These are phyloP conservation scores for Nicotiana tomentosiformis DNA, from an alignment of 257 asterid genomes.

Conservation along the genomic window DNA sequence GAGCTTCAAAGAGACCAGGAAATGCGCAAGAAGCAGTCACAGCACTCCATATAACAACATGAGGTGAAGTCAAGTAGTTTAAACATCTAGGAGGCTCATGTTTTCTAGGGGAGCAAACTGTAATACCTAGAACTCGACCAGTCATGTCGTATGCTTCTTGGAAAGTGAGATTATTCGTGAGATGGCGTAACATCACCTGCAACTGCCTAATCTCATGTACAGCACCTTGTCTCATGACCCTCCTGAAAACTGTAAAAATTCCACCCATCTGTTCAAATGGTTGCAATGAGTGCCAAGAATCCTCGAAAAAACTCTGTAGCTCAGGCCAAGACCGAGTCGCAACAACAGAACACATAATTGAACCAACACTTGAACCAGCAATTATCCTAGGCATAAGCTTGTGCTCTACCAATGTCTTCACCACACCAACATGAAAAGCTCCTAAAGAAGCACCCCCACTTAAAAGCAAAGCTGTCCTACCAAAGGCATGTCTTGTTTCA, in stretches of 20 bases:
- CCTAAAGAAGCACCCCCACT: slow-evolving; percentile 98
- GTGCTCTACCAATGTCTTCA: slow-evolving; percentile 84
- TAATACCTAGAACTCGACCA: slow-evolving; percentile 80
- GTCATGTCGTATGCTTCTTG: slow-evolving; percentile 99
- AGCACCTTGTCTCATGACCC: slow-evolving; percentile 85
- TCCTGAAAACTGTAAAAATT: slow-evolving; percentile 58
- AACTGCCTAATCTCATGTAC: slow-evolving; percentile 88
- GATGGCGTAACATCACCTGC: slow-evolving; percentile 73
- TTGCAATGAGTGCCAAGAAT: slow-evolving; percentile 81
- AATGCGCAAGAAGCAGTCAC: slow-evolving; percentile 98
- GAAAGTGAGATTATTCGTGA: slow-evolving; percentile 85
- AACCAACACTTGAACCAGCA: slow-evolving; percentile 95
- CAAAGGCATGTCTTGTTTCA: slow-evolving; percentile 94
- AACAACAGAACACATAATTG: slow-evolving; percentile 80
- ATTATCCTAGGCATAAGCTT: slow-evolving; percentile 86
- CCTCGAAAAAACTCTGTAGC: slow-evolving; percentile 89
- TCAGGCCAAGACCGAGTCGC: slow-evolving; percentile 98
- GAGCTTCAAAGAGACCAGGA: slow-evolving; percentile 97
- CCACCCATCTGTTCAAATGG: slow-evolving; percentile 90
- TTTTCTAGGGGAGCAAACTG: slow-evolving; percentile 95
- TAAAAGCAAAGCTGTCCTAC: slow-evolving; percentile 84
- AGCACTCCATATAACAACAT: slow-evolving; percentile 98
- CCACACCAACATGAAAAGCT: slow-evolving; percentile 88
- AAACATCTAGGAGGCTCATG: slow-evolving; percentile 99
- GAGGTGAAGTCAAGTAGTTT: slow-evolving; percentile 95